Conservation (phyloP, 192 early-diverging fungal species). For the Gigaspora rosea region DNA sequence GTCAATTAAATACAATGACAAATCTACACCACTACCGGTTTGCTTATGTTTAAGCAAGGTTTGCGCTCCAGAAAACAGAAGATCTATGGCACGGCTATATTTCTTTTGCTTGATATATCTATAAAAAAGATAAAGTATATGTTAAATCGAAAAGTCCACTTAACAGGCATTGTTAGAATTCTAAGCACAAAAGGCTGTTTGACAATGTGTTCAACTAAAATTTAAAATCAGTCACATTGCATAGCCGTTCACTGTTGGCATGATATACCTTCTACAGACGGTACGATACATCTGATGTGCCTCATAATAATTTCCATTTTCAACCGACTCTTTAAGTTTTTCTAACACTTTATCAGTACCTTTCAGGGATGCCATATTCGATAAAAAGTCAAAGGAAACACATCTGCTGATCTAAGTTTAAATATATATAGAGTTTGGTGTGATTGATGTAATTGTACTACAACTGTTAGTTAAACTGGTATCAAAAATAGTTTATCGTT, state of each 20-base stretch:
- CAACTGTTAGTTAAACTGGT: too few relatives aligned
- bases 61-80: slow-evolving; percentile 79
- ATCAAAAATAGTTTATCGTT: too few relatives aligned
- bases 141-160: not conserved
- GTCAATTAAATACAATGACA: slow-evolving; percentile 79
- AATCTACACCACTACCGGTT: slow-evolving; percentile 78
- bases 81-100: slow-evolving; percentile 68
- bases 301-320: slow-evolving; percentile 91
- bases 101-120: slow-evolving; percentile 91
- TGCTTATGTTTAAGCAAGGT: slow-evolving; percentile 81
- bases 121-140: not conserved
- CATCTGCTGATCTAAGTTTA: too few relatives aligned
- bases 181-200: too few relatives aligned
- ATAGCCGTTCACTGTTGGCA: too few relatives aligned
- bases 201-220: too few relatives aligned
- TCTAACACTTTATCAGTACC: slow-evolving; percentile 66
- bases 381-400: too few relatives aligned
- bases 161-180: too few relatives aligned
- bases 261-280: slow-evolving; percentile 73
- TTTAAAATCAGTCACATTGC: too few relatives aligned
- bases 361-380: slow-evolving; percentile 38
- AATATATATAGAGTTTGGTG: too few relatives aligned
- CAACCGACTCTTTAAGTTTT: slow-evolving; percentile 66
- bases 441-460: too few relatives aligned
- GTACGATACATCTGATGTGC: slow-evolving; percentile 98